Percentiles rank a stretch among this genome's conserved stretches.
phyloP scores from a whole-genome alignment of 129 eudicot species.

The Saussurea involucrata region DNA sequence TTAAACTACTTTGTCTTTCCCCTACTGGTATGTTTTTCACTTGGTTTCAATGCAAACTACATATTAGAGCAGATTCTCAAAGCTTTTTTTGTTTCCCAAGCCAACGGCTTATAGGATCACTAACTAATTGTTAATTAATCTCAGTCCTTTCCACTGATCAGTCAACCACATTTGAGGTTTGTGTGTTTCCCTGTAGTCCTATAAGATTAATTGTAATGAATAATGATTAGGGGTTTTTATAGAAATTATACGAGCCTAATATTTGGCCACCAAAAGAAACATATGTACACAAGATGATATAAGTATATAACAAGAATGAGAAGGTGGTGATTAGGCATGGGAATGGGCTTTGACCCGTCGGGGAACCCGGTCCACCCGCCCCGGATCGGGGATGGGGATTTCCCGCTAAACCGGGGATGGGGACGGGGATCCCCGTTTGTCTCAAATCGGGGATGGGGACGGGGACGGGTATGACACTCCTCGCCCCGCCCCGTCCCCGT shows the following conservation, averaged over 20 bases:
- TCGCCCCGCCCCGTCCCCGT: too few species aligned
- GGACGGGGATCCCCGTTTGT: too few species aligned
- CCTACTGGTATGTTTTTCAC: not conserved
- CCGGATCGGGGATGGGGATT: too few species aligned
- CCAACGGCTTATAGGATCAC: not conserved
- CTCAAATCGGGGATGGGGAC: too few species aligned
- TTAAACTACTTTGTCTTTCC: not conserved
- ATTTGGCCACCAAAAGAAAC: not conserved
- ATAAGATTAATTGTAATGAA: not conserved
- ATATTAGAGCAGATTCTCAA: not conserved
- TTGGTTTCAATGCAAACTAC: not conserved
- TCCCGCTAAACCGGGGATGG: too few species aligned
- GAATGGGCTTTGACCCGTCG: too few species aligned
- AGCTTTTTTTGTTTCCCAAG: not conserved
- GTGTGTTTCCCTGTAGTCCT: not conserved
- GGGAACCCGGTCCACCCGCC: too few species aligned
- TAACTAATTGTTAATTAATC: not conserved
- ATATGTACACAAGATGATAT: not conserved
- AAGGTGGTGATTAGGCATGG: too few species aligned
- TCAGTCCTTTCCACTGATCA: not conserved
- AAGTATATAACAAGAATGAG: too few species aligned
- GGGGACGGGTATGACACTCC: too few species aligned
- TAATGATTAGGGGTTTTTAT: not conserved
- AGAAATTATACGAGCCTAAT: not conserved
- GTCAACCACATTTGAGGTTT: not conserved